Conservation (phyloP, 495 filamentous ascomycete genomes). For the Lepraria neglecta region DNA sequence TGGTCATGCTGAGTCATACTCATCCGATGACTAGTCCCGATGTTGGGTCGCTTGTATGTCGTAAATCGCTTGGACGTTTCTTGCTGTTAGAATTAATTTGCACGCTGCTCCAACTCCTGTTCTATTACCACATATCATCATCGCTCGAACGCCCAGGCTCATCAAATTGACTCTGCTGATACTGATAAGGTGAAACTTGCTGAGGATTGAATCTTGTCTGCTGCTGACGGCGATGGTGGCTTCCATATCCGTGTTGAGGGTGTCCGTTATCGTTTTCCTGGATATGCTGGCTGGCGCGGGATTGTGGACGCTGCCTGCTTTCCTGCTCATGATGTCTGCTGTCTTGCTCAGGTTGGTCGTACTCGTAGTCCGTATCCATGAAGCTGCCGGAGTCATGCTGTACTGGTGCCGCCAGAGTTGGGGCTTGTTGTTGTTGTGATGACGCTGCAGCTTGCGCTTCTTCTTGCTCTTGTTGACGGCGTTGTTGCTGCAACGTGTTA, state of each 20-base stretch:
- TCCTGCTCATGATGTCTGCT: constrained; percentile 40
- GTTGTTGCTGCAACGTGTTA: constrained; percentile 43
- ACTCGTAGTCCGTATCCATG: constrained; percentile 41
- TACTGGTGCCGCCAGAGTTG: constrained; percentile 21
- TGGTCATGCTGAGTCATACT: neutral
- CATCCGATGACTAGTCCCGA: neutral
- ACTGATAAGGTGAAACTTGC: constrained; percentile 33
- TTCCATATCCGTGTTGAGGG: constrained; percentile 40
- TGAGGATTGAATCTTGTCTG: constrained; percentile 18
- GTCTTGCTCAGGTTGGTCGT: constrained; percentile 21
- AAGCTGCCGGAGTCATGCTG: constrained; percentile 41
- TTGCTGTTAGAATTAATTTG: neutral
- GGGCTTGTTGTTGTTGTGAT: constrained; percentile 31
- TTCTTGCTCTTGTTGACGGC: constrained; percentile 41
- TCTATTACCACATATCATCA: constrained; percentile 51
- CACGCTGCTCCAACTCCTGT: neutral
- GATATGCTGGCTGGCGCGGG: constrained; percentile 41
- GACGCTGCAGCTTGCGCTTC: constrained; percentile 35
- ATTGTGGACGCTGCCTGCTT: constrained; percentile 48
- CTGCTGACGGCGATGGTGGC: constrained; percentile 34
- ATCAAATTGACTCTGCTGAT: constrained; percentile 44
- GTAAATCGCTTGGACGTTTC: no score
- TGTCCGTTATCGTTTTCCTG: constrained; percentile 41
- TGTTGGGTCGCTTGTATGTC: no score
- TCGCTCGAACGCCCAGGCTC: constrained; percentile 45